Evolutionary conservation across 2,329 filamentous ascomycete species (phyloP).

Genomic region (Grosmannia clavigera): DNA sequence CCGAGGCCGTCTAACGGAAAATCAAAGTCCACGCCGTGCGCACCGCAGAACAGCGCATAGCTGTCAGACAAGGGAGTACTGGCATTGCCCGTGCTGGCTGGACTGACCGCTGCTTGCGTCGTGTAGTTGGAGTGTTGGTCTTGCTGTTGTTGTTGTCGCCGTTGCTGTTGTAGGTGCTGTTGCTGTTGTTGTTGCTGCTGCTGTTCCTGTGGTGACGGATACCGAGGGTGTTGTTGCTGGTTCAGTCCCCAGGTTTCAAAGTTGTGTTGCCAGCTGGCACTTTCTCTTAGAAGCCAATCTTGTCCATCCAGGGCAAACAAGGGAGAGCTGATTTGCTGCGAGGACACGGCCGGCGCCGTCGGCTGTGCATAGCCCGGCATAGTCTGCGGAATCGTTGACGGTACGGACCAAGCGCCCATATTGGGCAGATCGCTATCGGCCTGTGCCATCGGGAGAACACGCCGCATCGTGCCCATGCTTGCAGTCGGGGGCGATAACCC

Average conservation of each 20-base stretch:
- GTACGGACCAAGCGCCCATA: conserved; percentile 8
- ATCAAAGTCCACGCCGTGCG: conserved; percentile 2
- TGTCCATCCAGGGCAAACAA: conserved; percentile 34
- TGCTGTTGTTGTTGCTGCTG: conserved; percentile 3
- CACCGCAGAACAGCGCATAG: conserved; percentile 1
- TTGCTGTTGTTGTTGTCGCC: too few species aligned
- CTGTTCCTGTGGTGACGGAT: not conserved
- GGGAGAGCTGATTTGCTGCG: conserved; percentile 12
- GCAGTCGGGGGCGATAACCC: not conserved
- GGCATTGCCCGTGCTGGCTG: not conserved
- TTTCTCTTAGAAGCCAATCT: conserved; percentile 46
- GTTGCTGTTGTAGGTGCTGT: not conserved
- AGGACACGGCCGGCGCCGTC: not conserved
- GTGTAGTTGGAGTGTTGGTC: not conserved
- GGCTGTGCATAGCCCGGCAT: conserved; percentile 3
- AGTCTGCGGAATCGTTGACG: not conserved
- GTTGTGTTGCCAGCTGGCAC: conserved; percentile 45
- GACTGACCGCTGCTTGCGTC: not conserved
- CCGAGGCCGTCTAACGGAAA: conserved; percentile 16
- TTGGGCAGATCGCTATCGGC: not conserved
- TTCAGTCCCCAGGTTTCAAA: conserved; percentile 40
- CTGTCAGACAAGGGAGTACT: conserved; percentile 6
- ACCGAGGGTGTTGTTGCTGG: conserved; percentile 2
- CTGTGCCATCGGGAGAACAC: not conserved
- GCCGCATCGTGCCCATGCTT: not conserved